Evolutionary conservation across 352 stramenopile genomes (phyloP).

Genomic region (Elongisporangium prolatum): DNA sequence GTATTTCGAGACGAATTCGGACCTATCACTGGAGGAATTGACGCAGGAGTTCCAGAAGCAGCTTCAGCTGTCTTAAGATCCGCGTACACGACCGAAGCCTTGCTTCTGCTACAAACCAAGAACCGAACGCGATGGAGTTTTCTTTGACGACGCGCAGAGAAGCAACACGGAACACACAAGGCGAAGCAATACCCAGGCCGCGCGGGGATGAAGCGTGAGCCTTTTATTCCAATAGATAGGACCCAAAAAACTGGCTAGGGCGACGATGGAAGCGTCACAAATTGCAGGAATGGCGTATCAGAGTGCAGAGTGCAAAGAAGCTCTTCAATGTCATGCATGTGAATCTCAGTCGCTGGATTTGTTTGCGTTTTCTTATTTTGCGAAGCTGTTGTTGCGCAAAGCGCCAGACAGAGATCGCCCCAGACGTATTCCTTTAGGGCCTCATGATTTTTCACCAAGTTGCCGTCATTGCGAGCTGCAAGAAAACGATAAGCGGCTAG

Average conservation of each 20-base stretch:
- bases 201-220: background rate
- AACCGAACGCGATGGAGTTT: background rate
- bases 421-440: background rate
- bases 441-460: background rate
- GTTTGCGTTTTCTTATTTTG: background rate
- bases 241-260: background rate
- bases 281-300: slow-evolving; percentile 20
- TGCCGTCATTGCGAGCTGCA: slow-evolving; percentile 1
- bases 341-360: slow-evolving; percentile 4
- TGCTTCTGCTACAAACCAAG: background rate
- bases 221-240: background rate
- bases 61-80: slow-evolving; percentile 53
- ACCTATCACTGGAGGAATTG: slow-evolving; percentile 61
- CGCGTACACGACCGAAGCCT: background rate
- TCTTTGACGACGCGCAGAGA: background rate
- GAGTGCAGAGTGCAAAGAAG: slow-evolving; percentile 28
- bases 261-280: slow-evolving; percentile 2
- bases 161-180: background rate
- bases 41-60: slow-evolving; percentile 71
- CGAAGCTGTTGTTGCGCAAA: slow-evolving; percentile 1
- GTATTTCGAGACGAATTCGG: slow-evolving; percentile 66
- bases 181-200: background rate
- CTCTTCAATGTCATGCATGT: slow-evolving; percentile 16
- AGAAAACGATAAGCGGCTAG: slow-evolving; percentile 29
- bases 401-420: slow-evolving; percentile 14